phyloP scores from a whole-genome alignment of 2,329 filamentous ascomycete genomes.

The Cercospora zeina region DNA sequence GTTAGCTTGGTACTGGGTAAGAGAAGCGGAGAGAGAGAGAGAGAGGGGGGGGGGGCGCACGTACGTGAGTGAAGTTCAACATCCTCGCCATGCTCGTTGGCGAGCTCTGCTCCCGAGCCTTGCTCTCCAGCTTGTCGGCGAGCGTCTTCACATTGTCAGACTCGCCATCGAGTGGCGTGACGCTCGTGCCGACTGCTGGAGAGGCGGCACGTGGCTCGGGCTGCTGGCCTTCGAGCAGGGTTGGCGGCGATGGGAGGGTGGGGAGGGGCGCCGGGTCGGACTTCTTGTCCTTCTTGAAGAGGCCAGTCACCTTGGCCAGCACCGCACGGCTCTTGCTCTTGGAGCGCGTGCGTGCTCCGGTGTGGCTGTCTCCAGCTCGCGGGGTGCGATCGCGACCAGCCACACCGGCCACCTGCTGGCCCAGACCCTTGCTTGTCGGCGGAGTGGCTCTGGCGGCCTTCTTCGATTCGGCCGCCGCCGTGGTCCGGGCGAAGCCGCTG shows the following conservation, averaged over 20 bases:
- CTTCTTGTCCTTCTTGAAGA: constrained; percentile 38
- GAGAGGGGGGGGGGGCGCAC: background rate
- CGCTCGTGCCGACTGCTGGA: background rate
- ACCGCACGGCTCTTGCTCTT: constrained; percentile 35
- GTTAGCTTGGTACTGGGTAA: constrained; percentile 11
- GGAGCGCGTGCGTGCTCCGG: constrained; percentile 24
- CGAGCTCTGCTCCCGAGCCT: constrained; percentile 20
- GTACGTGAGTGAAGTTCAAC: constrained; percentile 26
- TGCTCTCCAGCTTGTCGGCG: constrained; percentile 18
- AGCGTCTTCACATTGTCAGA: constrained; percentile 13
- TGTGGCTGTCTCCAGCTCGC: background rate
- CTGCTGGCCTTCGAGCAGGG: constrained; percentile 1
- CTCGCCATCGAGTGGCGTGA: constrained; percentile 5
- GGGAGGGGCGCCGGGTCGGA: background rate
- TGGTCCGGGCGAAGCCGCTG: constrained; percentile 27
- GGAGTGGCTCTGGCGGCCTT: constrained; percentile 25
- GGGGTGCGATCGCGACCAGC: background rate
- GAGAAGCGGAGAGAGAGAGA: background rate
- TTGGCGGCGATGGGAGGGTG: constrained; percentile 3
- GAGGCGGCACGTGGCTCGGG: background rate
- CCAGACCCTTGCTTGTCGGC: background rate
- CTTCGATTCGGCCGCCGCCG: constrained; percentile 28
- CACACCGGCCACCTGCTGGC: too few relatives aligned
- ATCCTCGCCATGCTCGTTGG: constrained; percentile 16
- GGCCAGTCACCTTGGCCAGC: constrained; percentile 36